phyloP scores from a whole-genome alignment of 192 early-diverging fungal genomes.

The Backusella morwellensis region DNA sequence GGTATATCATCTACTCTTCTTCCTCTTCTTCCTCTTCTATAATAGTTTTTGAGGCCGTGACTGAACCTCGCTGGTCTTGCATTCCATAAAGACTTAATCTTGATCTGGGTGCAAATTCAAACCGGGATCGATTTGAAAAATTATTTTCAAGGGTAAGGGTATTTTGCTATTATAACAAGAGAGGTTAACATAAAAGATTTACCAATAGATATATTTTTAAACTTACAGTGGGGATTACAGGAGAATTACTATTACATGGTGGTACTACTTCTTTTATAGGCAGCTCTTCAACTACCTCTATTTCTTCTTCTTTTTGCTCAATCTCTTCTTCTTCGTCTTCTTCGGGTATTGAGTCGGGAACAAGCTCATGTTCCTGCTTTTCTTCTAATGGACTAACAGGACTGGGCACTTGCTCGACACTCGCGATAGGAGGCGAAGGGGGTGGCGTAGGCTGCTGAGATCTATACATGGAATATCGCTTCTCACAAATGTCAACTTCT shows the following conservation, averaged over 20 bases:
- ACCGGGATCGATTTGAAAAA: conserved; percentile 15
- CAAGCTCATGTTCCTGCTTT: neutral
- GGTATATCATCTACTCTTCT: conserved; percentile 23
- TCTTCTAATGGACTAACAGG: conserved; percentile 3
- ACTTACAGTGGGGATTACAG: neutral
- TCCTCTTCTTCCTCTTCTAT: conserved; percentile 40
- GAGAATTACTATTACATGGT: neutral
- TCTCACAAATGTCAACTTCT: conserved; percentile 9
- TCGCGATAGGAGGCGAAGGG: conserved; percentile 1
- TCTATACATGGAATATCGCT: conserved; percentile 13
- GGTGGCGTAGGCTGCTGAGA: neutral
- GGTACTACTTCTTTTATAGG: neutral
- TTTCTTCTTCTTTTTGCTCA: neutral
- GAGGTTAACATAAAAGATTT: neutral
- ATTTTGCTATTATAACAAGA: neutral
- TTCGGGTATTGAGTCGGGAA: neutral
- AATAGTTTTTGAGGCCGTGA: conserved; percentile 20
- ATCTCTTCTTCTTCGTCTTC: neutral
- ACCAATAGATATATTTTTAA: neutral
- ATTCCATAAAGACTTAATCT: conserved; percentile 28
- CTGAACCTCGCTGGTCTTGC: conserved; percentile 9
- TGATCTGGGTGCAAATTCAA: conserved; percentile 28
- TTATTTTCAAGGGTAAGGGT: conserved; percentile 1
- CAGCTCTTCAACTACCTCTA: neutral
- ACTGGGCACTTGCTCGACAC: neutral